Conservation (phyloP, 768 basidiomycete genomes). For the Pleurotus pulmonarius region DNA sequence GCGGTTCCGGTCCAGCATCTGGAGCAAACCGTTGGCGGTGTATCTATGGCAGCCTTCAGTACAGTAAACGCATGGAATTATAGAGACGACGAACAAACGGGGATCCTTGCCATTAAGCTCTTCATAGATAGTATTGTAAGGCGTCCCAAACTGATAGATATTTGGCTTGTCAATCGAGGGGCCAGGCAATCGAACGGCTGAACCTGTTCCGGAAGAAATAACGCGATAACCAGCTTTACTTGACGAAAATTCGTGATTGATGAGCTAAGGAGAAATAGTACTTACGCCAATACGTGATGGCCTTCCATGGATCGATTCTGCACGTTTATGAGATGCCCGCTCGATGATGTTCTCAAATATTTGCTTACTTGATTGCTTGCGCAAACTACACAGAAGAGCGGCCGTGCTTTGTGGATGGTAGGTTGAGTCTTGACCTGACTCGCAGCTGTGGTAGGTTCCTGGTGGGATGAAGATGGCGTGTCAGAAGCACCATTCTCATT, state of each 20-base stretch:
- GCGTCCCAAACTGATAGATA: conserved; percentile 94
- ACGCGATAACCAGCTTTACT: conserved; percentile 92
- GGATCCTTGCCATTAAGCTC: conserved; percentile 83
- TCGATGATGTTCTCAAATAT: conserved; percentile 3
- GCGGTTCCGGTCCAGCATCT: conserved; percentile 96
- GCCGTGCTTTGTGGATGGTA: conserved; percentile 56
- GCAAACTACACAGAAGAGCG: conserved; percentile 96
- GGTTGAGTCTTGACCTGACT: not conserved
- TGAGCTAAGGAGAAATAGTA: conserved; percentile 13
- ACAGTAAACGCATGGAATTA: conserved; percentile 7
- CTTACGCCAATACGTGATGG: conserved; percentile 85
- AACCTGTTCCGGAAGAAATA: conserved; percentile 93
- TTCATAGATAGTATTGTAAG: conserved; percentile 93
- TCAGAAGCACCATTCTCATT: conserved; percentile 20
- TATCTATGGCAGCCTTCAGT: conserved; percentile 52
- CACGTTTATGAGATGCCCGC: conserved; percentile 13
- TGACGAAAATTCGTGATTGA: conserved; percentile 15
- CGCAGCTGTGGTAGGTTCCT: not conserved
- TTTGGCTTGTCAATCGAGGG: conserved; percentile 97
- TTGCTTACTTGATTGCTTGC: conserved; percentile 92
- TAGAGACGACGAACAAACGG: conserved; percentile 58
- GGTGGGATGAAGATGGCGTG: conserved; percentile 9
- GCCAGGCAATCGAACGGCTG: conserved; percentile 93
- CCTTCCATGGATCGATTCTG: conserved; percentile 99
- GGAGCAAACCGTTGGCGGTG: conserved; percentile 86